Conservation (phyloP, 805 yeast genomes). For the Grigorovia jiainica region DNA sequence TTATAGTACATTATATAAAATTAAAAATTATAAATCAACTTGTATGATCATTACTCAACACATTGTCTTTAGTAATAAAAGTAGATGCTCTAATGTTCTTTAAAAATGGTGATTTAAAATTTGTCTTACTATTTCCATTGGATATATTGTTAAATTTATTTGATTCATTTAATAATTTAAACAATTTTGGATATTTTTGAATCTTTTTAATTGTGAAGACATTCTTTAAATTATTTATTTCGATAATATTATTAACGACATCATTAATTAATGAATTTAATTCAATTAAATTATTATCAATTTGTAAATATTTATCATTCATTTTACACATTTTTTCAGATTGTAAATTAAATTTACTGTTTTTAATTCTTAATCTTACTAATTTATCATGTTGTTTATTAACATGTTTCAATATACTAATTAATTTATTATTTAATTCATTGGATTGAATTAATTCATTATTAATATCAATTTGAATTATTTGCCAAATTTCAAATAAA, state of each 20-base stretch:
- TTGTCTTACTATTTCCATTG: too few relatives aligned
- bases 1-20: not conserved
- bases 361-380: constrained; percentile 8
- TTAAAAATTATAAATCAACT: not conserved
- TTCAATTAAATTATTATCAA: constrained; percentile 7
- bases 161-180: not conserved
- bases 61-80: not conserved
- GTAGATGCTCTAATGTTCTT: not conserved
- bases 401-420: constrained; percentile 15
- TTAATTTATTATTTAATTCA: constrained; percentile 16
- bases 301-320: constrained; percentile 2
- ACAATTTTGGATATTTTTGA: not conserved
- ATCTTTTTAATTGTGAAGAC: not conserved
- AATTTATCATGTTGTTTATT: constrained; percentile 13
- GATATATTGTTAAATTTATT: too few relatives aligned
- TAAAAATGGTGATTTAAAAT: not conserved
- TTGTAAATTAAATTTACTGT: constrained; percentile 3
- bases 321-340: constrained; percentile 10
- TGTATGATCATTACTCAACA: not conserved
- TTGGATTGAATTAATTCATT: constrained; percentile 25
- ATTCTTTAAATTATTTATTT: not conserved
- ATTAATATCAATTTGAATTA: constrained; percentile 23
- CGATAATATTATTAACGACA: constrained; percentile 8
- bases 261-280: constrained; percentile 5
- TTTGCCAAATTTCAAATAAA: constrained; percentile 11